Conservation (phyloP, 2,329 filamentous ascomycete genomes). For the Cytospora paraplurivora region DNA sequence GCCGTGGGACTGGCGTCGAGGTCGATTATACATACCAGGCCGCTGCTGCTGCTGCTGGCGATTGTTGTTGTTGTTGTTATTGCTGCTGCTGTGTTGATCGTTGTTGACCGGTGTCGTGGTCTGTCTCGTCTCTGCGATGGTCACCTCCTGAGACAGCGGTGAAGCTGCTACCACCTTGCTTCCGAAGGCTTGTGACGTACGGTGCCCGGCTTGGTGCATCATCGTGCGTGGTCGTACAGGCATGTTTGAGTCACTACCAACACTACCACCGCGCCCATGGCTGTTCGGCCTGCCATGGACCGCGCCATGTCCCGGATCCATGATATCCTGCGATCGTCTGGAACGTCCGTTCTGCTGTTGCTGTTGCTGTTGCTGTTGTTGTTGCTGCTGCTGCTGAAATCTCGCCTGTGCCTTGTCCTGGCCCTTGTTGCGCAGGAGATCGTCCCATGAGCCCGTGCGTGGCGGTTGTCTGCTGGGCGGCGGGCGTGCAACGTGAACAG, state of each 20-base stretch:
- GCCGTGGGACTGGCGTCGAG: conserved; percentile 34
- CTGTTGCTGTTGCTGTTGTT: no score
- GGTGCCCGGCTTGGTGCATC: conserved; percentile 21
- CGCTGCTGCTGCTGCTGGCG: conserved; percentile 8
- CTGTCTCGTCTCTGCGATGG: conserved; percentile 6
- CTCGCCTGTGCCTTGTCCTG: conserved; percentile 21
- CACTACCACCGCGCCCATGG: not conserved
- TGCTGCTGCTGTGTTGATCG: conserved; percentile 5
- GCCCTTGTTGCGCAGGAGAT: conserved; percentile 24
- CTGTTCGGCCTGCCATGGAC: conserved; percentile 7
- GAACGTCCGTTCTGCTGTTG: conserved; percentile 6
- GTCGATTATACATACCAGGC: conserved; percentile 30
- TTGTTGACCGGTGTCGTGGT: conserved; percentile 11
- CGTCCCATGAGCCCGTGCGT: conserved; percentile 27
- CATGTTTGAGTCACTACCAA: not conserved
- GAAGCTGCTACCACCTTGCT: conserved; percentile 20
- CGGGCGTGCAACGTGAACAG: conserved; percentile 15
- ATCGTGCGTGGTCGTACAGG: conserved; percentile 19
- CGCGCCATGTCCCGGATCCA: conserved; percentile 1
- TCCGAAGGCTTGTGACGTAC: conserved; percentile 20
- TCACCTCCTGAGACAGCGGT: conserved; percentile 18
- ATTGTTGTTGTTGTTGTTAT: conserved; percentile 2
- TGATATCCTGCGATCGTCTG: conserved; percentile 19
- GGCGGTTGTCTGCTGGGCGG: conserved; percentile 5
- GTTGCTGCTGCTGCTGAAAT: not conserved